phyloP scores from a whole-genome alignment of 768 basidiomycete species.

The Arthromyces matolae region DNA sequence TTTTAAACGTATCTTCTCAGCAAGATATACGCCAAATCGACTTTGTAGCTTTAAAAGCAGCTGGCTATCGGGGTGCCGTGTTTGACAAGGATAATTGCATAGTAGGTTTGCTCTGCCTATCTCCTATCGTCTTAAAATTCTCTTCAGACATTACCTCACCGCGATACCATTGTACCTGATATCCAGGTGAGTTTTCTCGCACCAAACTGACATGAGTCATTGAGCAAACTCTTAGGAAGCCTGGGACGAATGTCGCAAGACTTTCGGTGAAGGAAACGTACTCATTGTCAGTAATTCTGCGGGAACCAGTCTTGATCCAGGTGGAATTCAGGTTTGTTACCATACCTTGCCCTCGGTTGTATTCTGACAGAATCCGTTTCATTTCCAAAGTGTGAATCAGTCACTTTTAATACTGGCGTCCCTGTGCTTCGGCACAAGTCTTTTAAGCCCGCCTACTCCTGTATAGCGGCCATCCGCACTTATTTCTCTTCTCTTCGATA shows the following conservation, averaged over 20 bases:
- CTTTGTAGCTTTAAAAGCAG: slow-evolving; percentile 63
- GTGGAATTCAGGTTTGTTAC: slow-evolving; percentile 68
- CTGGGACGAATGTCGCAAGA: slow-evolving; percentile 68
- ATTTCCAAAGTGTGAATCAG: slow-evolving; percentile 72
- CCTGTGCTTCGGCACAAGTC: slow-evolving; percentile 78
- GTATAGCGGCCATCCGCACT: slow-evolving; percentile 61
- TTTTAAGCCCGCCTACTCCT: slow-evolving; percentile 79
- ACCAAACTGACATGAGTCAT: background rate
- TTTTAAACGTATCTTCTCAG: slow-evolving; percentile 33
- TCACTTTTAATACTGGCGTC: slow-evolving; percentile 68
- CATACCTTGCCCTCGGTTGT: background rate
- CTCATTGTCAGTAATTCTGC: slow-evolving; percentile 95
- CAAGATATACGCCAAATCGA: slow-evolving; percentile 85
- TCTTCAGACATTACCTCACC: slow-evolving; percentile 74
- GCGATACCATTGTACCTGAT: slow-evolving; percentile 74
- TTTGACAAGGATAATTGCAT: slow-evolving; percentile 99
- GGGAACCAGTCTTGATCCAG: slow-evolving; percentile 73
- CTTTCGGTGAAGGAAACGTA: slow-evolving; percentile 76
- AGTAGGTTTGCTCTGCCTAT: slow-evolving; percentile 39
- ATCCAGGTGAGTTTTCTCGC: slow-evolving; percentile 48
- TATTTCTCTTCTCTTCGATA: slow-evolving; percentile 66
- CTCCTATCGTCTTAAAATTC: background rate
- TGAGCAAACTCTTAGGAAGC: slow-evolving; percentile 45
- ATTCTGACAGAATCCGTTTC: background rate
- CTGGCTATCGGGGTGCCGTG: slow-evolving; percentile 86